These are phyloP conservation scores for Paraurostyla sp. DNA, from an alignment of 73 alveolate genomes.

Conservation along the genomic window DNA sequence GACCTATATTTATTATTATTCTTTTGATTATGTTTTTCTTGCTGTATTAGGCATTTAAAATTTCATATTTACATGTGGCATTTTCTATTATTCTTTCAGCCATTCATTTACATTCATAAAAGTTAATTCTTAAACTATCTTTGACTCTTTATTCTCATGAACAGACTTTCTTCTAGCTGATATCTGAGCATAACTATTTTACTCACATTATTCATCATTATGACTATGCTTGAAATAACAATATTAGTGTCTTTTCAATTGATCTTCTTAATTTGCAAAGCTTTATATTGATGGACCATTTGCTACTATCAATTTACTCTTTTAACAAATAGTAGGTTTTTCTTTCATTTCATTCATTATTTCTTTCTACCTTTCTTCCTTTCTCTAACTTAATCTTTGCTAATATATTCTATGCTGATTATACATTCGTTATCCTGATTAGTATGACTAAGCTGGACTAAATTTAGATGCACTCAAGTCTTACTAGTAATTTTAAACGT, in stretches of 20 bases:
- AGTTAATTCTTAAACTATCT: neutral
- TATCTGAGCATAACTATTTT: no score
- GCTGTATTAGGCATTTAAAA: no score
- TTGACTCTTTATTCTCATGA: neutral
- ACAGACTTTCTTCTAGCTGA: neutral
- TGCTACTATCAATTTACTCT: neutral
- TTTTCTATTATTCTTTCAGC: neutral
- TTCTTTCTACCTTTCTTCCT: neutral
- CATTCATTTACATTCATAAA: neutral
- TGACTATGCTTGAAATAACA: slow-evolving; percentile 21
- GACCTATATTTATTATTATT: no score
- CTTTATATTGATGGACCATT: slow-evolving; percentile 11
- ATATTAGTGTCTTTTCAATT: slow-evolving; percentile 3
- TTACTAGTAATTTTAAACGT: neutral
- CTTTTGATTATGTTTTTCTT: no score
- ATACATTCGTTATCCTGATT: neutral
- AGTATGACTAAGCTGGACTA: slow-evolving; percentile 4
- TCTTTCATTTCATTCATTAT: neutral
- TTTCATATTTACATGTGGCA: no score
- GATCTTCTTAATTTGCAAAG: neutral
- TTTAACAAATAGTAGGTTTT: slow-evolving; percentile 15
- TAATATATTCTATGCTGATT: slow-evolving; percentile 7
- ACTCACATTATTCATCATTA: no score
- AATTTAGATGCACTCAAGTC: neutral
- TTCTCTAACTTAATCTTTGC: neutral